Base-by-base conservation (phyloP, 2,329 filamentous ascomycete species). In the Monilinia polystroma region DNA sequence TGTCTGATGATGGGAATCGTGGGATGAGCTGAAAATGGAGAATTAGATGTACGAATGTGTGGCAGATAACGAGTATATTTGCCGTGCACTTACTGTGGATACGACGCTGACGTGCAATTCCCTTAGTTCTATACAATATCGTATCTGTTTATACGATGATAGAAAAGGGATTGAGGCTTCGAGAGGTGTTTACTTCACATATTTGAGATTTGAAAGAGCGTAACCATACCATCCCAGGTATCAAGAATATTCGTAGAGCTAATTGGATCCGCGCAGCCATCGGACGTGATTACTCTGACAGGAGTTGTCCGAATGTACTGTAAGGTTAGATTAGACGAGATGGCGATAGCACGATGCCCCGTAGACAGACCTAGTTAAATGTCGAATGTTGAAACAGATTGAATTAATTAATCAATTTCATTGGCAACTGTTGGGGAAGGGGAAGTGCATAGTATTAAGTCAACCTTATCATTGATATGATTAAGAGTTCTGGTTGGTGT, bases 21-120 rank as follows among this genome's bases (percentile, higher is more conserved):
- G 32, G 26, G n/a, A 59, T 60, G 63, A 58, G 63, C 63, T 65
- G 63, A 65, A 35, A 45, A 51, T 29, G 14, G 29, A 56, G 1
- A 32, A 29, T n/a, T 29, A 47, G 63, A 41, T 35, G 16, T 43
- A 41, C 38, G 49, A 45, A 52, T 18, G 29, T 23, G 26, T 62
- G 45, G 43, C 45, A 35, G 43, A 32, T n/a, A 47, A 49, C 43
- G 43, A 59, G 43, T 47, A 38, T 59, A 29, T 59, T 18, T 20
- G 18, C 7, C n/a, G 41, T 26, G 5, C 41, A 29, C 32, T 41
- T 23, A 58, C n/a, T 4, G 41, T 14, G 26, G 41, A 59, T 49
- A 49, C 57, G 43, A 59, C 47, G 57, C 57, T 49, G 57, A 59
- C 57, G 57, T 49, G 57, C 43, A 43, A n/a, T 57, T 16, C n/a